Evolutionary conservation across 345 rosid species (phyloP).

Genomic region (Murraya koenigii): DNA sequence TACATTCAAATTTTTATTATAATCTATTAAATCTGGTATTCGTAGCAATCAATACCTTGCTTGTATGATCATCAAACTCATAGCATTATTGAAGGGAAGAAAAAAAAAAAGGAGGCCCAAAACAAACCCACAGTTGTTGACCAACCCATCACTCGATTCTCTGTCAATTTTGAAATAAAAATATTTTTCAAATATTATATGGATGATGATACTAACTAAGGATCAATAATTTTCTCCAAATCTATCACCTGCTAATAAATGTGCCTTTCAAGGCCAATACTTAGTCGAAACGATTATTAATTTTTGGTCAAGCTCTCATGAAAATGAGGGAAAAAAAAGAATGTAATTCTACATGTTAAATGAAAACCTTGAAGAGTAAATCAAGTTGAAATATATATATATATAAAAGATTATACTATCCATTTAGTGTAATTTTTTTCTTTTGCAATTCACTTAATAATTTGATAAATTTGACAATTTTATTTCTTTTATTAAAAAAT

Average conservation of each 20-base stretch:
- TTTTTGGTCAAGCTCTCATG: not conserved
- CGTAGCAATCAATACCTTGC: not conserved
- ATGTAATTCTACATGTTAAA: too few relatives aligned
- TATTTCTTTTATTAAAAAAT: too few relatives aligned
- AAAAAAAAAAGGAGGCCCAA: not conserved
- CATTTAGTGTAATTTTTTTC: too few relatives aligned
- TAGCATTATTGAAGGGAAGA: not conserved
- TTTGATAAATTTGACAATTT: too few relatives aligned
- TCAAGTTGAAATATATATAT: too few relatives aligned
- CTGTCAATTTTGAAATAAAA: not conserved
- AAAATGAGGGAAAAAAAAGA: too few relatives aligned
- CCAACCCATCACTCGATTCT: not conserved
- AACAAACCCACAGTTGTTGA: constrained; percentile 2
- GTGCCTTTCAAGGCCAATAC: not conserved
- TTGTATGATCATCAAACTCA: not conserved
- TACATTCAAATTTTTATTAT: too few relatives aligned
- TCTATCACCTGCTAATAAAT: not conserved
- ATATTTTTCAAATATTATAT: too few relatives aligned
- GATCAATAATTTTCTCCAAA: not conserved
- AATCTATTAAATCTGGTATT: too few relatives aligned
- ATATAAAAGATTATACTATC: too few relatives aligned
- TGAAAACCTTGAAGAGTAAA: too few relatives aligned
- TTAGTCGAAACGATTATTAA: not conserved
- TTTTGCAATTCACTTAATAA: too few relatives aligned
- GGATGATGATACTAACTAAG: not conserved